Base-by-base conservation (phyloP, 768 basidiomycete species). In the Kondoa malvinella region DNA sequence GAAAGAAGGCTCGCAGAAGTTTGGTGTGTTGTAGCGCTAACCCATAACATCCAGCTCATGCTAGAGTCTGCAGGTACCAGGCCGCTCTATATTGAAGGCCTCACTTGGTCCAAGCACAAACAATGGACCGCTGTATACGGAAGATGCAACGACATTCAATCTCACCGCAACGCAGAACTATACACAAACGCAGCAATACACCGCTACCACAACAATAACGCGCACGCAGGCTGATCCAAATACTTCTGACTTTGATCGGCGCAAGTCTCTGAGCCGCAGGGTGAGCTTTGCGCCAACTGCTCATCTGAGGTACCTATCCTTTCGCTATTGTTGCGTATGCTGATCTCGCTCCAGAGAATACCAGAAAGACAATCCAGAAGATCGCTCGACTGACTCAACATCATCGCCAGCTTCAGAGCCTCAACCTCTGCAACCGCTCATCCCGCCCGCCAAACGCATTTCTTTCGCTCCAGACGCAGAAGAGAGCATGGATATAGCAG, bases 241-340 rank as follows among this genome's bases (percentile, higher is more conserved):
- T 64, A 69, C 68, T 34, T 32, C 27, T 12, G 32, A 63, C 56
- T 26, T 56, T 27, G 60, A 71, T 66, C 56, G 66, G 3, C 56
- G 67, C 67, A 68, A 66, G 66, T 59, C 68, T 17, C 62, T 64
- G 33, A 64, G 61, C 56, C 62, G 73, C 2, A 34, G 74, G 31
- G 74, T 74, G 32, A 68, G 67, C 59, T 74, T 73, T 34, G 74
- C 74, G 1, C 70, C 74, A 0, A 63, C 50, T 26, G 72, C 74
- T 3, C 69, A 72, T n/a, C 65, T 74, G 29, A 65, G 72, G 72
- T 71, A 21, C 17, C 68, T 50, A 1, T 29, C 2, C 65, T 14
- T n/a, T 15, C 17, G 1, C n/a, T 3, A 32, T 63, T 33, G 3
- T 27, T 60, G 15, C 21, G 12, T 26, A 8, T 27, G 12, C 14